Conservation (phyloP, 2,329 filamentous ascomycete species). For the Botryotinia globosa region DNA sequence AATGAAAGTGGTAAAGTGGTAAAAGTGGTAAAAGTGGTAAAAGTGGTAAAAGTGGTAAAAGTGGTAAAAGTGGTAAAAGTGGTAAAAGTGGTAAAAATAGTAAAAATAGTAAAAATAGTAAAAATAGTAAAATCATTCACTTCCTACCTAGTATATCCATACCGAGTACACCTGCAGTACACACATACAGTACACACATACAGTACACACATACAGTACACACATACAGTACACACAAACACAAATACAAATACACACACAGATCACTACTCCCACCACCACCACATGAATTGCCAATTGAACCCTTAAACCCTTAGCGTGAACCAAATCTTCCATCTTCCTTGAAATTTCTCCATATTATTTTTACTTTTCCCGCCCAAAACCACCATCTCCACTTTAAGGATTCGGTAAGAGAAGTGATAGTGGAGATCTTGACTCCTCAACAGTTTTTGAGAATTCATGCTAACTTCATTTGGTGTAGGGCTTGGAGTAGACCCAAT, state of each 20-base stretch:
- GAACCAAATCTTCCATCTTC: neutral
- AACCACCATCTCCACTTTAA: neutral
- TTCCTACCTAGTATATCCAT: neutral
- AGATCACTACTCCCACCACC: neutral
- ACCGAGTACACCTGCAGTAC: neutral
- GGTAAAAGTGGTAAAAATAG: no score
- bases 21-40: no score
- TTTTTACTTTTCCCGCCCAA: neutral
- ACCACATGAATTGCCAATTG: neutral
- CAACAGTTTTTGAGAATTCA: neutral
- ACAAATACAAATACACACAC: neutral
- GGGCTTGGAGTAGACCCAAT: no score
- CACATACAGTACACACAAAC: neutral
- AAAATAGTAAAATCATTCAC: neutral
- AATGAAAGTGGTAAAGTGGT: no score
- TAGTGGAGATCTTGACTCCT: neutral
- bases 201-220: neutral
- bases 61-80: no score
- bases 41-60: no score
- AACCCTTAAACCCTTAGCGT: neutral
- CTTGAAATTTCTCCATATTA: neutral
- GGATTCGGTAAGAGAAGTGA: neutral
- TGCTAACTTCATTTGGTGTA: neutral
- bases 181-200: no score
- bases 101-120: no score